A percentile compares a stretch with the other conserved stretches of the same genome.
These are phyloP conservation scores for Cryphonectria radicalis DNA, from an alignment of 2,329 filamentous ascomycete species.

Conservation along the genomic window DNA sequence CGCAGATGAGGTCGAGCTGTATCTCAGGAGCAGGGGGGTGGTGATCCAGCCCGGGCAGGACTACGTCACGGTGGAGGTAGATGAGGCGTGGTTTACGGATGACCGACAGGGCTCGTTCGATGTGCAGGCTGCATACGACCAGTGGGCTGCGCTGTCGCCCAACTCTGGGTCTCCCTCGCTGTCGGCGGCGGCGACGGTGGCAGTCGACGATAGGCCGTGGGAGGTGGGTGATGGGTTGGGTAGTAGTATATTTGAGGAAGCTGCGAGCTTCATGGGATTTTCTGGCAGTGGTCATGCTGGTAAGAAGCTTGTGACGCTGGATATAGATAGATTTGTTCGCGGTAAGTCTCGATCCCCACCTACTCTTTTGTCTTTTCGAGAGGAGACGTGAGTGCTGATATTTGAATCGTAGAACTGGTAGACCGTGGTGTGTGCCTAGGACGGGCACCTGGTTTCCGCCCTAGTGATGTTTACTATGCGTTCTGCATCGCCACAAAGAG, in stretches of 20 bases:
- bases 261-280: background rate
- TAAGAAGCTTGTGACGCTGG: constrained; percentile 33
- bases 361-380: background rate
- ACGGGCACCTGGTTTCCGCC: constrained; percentile 38
- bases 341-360: constrained; percentile 30
- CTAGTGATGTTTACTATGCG: constrained; percentile 37
- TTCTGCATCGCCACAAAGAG: constrained; percentile 33
- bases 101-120: background rate
- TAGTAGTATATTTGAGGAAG: background rate
- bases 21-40: constrained; percentile 67
- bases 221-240: background rate
- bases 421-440: constrained; percentile 37
- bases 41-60: constrained; percentile 64
- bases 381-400: constrained; percentile 9
- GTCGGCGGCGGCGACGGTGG: constrained; percentile 8
- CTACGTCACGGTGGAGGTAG: constrained; percentile 63
- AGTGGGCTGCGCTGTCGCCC: background rate
- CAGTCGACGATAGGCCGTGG: background rate
- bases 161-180: background rate
- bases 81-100: constrained; percentile 46
- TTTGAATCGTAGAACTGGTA: constrained; percentile 35
- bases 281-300: background rate
- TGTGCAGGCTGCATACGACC: background rate
- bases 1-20: constrained; percentile 75
- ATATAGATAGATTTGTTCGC: constrained; percentile 36